Conservation (phyloP, 2,329 filamentous ascomycete genomes). For the Gnomoniopsis smithogilvyi region DNA sequence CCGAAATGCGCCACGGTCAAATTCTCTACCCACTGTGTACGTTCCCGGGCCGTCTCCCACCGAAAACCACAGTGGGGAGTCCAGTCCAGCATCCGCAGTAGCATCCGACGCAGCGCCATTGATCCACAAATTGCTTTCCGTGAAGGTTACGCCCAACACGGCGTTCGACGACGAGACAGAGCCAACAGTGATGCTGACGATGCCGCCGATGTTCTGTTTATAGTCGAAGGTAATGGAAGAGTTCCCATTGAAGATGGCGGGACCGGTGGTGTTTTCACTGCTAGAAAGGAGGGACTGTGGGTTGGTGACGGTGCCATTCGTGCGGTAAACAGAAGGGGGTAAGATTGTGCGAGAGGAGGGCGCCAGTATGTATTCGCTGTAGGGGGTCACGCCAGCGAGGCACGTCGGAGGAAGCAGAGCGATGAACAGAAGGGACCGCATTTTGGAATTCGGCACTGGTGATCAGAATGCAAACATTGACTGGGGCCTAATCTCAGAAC, state of each 20-base stretch:
- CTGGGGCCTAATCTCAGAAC: too few relatives aligned
- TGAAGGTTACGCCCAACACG: slow-evolving; percentile 4
- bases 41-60: slow-evolving; percentile 1
- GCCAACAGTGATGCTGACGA: not conserved
- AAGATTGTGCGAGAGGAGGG: slow-evolving; percentile 3
- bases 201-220: slow-evolving; percentile 10
- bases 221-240: slow-evolving; percentile 20
- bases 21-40: slow-evolving; percentile 5
- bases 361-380: slow-evolving; percentile 3
- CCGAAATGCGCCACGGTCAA: slow-evolving; percentile 43
- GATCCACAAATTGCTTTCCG: slow-evolving; percentile 7
- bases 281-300: not conserved
- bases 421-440: not conserved
- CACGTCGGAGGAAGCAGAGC: not conserved
- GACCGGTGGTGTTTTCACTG: not conserved
- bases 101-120: slow-evolving; percentile 5
- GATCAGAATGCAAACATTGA: too few relatives aligned
- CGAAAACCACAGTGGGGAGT: not conserved
- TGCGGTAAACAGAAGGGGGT: not conserved
- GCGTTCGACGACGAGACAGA: not conserved
- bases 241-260: slow-evolving; percentile 6
- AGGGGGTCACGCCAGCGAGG: not conserved
- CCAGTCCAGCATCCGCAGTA: not conserved
- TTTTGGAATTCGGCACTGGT: not conserved
- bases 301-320: not conserved